Evolutionary conservation across 2,329 filamentous ascomycete genomes (phyloP).

Genomic region (Beauveria sp.): DNA sequence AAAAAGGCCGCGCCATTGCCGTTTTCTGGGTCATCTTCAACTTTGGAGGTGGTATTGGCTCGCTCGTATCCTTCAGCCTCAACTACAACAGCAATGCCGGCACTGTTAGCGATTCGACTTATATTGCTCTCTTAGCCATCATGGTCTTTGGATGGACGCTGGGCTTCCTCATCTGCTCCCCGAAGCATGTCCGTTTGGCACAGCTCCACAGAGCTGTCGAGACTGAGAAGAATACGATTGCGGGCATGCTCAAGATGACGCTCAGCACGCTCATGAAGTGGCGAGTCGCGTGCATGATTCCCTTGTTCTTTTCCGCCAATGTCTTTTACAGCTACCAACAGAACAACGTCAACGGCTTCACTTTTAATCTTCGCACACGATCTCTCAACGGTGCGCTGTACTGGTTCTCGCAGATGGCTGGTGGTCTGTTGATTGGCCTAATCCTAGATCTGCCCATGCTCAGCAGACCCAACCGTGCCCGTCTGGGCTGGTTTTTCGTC

Average conservation of each 20-base stretch:
- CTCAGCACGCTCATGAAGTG: constrained; percentile 32
- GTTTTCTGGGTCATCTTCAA: constrained; percentile 41
- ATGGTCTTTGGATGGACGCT: constrained; percentile 43
- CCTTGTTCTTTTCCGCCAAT: constrained; percentile 48
- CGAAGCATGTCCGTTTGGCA: constrained; percentile 31
- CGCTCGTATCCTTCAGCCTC: constrained; percentile 35
- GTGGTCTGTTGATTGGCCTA: constrained; percentile 39
- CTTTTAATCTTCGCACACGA: constrained; percentile 48
- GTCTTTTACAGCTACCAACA: constrained; percentile 51
- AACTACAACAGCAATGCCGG: constrained; percentile 32
- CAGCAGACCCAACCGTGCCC: constrained; percentile 37
- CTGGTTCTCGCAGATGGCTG: constrained; percentile 51
- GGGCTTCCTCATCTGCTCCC: constrained; percentile 40
- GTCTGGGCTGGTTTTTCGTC: constrained; percentile 37
- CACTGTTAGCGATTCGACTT: constrained; percentile 42
- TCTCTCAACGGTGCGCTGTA: constrained; percentile 47
- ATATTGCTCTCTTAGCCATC: constrained; percentile 40
- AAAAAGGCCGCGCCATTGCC: constrained; percentile 36
- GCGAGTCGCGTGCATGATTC: constrained; percentile 40
- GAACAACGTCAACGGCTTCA: constrained; percentile 46
- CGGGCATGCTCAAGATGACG: constrained; percentile 28
- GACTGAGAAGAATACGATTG: constrained; percentile 31
- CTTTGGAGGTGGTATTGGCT: constrained; percentile 35
- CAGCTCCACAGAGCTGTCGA: constrained; percentile 30
- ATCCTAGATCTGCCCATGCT: constrained; percentile 36